Base-by-base conservation (phyloP, 768 basidiomycete species). In the Tulasnella sp. region DNA sequence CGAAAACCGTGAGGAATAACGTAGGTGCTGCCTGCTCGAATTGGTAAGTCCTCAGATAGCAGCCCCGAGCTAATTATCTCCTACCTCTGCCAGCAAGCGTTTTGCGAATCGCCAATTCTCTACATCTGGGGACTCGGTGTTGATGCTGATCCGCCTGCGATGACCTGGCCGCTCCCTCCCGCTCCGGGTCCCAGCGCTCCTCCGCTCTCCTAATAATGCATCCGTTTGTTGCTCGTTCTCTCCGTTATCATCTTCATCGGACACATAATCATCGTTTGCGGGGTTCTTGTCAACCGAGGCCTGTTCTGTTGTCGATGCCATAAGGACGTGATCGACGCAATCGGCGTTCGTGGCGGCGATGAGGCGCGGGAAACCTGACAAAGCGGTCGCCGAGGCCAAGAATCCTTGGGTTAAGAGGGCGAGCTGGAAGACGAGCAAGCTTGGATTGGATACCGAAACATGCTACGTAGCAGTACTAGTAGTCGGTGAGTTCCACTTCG, bases 1-100 rank as follows among this genome's bases (percentile, higher is more conserved):
- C 95, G 22, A 95, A 83, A 0, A 96, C 92, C 0, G 94, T 94
- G 76, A 98, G 88, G 9, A 98, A 87, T 40, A 99, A 88, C 22
- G 96, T 94, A 1, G 97, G 97, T 1, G 94, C 91, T 54, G 93
- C 93, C 97, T 98, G 83, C 74, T 73, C 34, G 18, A 31, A 37
- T 60, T 42, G 69, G 31, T 41, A 22, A 40, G 34, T 31, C 24
- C 5, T 46, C 3, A 79, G 24, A 6, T 28, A 8, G 40, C 78
- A 22, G 44, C 14, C 8, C 24, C 22, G 42, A 42, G 44, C 22
- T 12, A 28, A 40, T 31, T n/a, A 50, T 40, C 6, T 54, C 75
- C 12, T 46, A 82, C 81, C 80, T 82, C 81, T 28, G 46, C 34
- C 37, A 82, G 37, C n/a, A 82, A 72, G 7, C 75, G 24, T 69